These are phyloP conservation scores for Tetrahymena elliotti DNA, from an alignment of 73 alveolate species.

Conservation along the genomic window DNA sequence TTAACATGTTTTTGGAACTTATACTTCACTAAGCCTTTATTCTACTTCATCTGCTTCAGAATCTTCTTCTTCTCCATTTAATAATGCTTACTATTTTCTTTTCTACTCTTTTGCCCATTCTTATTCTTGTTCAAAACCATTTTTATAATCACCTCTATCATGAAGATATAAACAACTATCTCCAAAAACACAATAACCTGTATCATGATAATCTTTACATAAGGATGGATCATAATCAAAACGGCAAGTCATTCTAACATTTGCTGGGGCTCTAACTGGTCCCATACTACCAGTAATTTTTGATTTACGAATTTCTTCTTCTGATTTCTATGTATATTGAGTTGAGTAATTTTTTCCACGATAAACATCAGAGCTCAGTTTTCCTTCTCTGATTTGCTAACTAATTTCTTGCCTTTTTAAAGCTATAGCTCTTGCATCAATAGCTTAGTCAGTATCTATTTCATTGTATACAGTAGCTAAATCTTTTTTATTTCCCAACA, in stretches of 20 bases:
- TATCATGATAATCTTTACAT: constrained; percentile 88
- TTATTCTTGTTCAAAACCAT: constrained; percentile 87
- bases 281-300: constrained; percentile 46
- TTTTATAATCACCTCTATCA: constrained; percentile 91
- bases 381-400: neutral
- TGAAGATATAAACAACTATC: constrained; percentile 89
- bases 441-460: neutral
- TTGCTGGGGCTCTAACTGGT: constrained; percentile 64
- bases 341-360: neutral
- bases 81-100: constrained; percentile 37
- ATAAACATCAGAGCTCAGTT: neutral
- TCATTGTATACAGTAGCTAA: neutral
- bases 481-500: neutral
- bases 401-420: neutral
- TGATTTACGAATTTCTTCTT: neutral
- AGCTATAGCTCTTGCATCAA: neutral
- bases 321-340: neutral
- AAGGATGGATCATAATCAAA: constrained; percentile 86
- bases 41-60: constrained; percentile 44
- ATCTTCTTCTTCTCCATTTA: constrained; percentile 30
- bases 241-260: constrained; percentile 69
- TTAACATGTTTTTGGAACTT: constrained; percentile 46
- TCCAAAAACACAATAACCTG: constrained; percentile 95
- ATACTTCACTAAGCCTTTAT: constrained; percentile 37
- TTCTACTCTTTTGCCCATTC: constrained; percentile 65